Conservation (phyloP, 2,329 filamentous ascomycete species). For the Raffaelea ambrosiae region DNA sequence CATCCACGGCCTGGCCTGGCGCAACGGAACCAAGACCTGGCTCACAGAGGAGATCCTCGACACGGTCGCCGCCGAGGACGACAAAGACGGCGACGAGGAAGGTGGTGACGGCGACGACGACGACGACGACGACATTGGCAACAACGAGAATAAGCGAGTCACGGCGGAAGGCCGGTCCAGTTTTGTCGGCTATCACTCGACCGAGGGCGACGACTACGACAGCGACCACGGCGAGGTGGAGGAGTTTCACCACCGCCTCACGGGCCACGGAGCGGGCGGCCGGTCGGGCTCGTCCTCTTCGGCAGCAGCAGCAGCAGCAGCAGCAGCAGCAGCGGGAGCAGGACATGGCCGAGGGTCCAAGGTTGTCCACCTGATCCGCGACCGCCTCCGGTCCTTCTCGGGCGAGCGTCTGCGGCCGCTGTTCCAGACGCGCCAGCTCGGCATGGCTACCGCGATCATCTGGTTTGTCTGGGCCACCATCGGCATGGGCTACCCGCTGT, state of each 20-base stretch:
- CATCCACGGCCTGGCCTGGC: constrained; percentile 67
- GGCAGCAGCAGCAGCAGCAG: constrained; percentile 4
- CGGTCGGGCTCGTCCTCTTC: not conserved
- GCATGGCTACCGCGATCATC: constrained; percentile 44
- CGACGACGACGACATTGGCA: not conserved
- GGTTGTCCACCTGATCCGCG: constrained; percentile 36
- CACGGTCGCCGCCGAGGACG: constrained; percentile 36
- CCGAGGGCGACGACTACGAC: not conserved
- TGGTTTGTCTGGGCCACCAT: constrained; percentile 80
- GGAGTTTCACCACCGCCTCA: not conserved
- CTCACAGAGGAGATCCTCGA: constrained; percentile 63
- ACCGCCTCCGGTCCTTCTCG: constrained; percentile 59
- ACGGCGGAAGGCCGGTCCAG: not conserved
- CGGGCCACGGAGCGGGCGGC: not conserved
- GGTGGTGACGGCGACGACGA: constrained; percentile 14
- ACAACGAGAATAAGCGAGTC: not conserved
- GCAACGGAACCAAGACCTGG: constrained; percentile 64
- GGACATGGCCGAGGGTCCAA: not conserved
- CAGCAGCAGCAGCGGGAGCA: not conserved
- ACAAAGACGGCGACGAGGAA: constrained; percentile 3
- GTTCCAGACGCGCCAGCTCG: constrained; percentile 45
- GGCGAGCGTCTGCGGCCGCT: constrained; percentile 58
- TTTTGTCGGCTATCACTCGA: constrained; percentile 7
- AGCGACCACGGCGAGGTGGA: not conserved
- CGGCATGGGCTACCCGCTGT: constrained; percentile 79